Percentiles rank a stretch among this genome's conserved stretches.
These are phyloP conservation scores for Venturia nashicola DNA, from an alignment of 2,329 filamentous ascomycete genomes.

Conservation along the genomic window DNA sequence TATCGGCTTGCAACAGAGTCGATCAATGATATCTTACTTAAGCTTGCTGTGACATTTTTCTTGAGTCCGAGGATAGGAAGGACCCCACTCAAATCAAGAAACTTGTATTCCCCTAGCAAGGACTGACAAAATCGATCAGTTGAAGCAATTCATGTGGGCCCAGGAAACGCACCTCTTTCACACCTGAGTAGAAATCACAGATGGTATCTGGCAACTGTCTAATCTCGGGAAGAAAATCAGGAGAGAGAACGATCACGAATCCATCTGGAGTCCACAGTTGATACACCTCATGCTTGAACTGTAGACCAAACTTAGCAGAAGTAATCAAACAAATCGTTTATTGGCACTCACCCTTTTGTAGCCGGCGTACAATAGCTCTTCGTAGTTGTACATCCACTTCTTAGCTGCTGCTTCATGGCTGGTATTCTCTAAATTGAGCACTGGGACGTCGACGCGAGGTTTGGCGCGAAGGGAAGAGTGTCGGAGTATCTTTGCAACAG, in stretches of 20 bases:
- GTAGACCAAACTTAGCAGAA: neutral
- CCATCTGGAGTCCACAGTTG: neutral
- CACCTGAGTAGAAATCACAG: neutral
- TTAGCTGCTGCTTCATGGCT: neutral
- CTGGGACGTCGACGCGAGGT: neutral
- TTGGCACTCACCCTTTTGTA: neutral
- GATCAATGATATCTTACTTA: neutral
- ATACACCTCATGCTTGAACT: neutral
- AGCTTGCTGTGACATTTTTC: neutral
- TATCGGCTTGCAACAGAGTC: neutral
- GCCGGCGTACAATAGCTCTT: neutral
- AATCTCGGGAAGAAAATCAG: neutral
- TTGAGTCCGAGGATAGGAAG: neutral
- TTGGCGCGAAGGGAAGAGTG: neutral
- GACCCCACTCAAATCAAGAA: neutral
- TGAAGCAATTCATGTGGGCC: neutral
- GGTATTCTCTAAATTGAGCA: neutral
- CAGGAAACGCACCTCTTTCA: neutral
- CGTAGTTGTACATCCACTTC: constrained; percentile 1
- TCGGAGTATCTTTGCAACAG: neutral
- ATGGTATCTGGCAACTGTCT: neutral
- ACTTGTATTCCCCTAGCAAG: neutral
- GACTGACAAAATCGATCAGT: neutral
- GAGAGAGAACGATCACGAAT: neutral
- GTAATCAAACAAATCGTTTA: too few species aligned